These are phyloP conservation scores for Annulohypoxylon bovei DNA, from an alignment of 495 filamentous ascomycete species.

Conservation along the genomic window DNA sequence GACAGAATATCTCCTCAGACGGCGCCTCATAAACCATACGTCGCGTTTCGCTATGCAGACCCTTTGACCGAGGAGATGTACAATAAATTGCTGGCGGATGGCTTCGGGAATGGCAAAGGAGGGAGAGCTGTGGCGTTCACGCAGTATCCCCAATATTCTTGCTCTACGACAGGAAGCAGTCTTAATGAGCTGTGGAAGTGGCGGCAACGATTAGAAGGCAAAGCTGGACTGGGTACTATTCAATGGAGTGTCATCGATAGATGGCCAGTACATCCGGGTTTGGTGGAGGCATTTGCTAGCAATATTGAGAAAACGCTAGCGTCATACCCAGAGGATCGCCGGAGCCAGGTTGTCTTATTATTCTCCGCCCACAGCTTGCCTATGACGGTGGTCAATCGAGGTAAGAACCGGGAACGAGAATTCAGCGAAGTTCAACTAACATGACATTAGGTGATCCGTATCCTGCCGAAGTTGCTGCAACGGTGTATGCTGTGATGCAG, in stretches of 20 bases:
- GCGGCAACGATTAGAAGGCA: slow-evolving; percentile 87
- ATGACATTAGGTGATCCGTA: slow-evolving; percentile 81
- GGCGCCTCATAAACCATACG: slow-evolving; percentile 97
- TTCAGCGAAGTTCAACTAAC: slow-evolving; percentile 37
- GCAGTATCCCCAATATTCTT: slow-evolving; percentile 99
- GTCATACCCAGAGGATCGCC: slow-evolving; percentile 81
- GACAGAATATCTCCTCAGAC: slow-evolving; percentile 90
- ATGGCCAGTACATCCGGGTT: slow-evolving; percentile 90
- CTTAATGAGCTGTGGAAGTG: slow-evolving; percentile 98
- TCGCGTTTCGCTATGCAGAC: slow-evolving; percentile 96
- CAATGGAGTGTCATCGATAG: slow-evolving; percentile 98
- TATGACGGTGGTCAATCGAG: slow-evolving; percentile 95
- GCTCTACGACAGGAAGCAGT: slow-evolving; percentile 95
- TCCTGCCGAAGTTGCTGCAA: slow-evolving; percentile 96
- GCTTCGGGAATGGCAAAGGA: slow-evolving; percentile 85
- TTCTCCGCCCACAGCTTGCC: slow-evolving; percentile 97
- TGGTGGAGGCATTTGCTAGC: slow-evolving; percentile 89
- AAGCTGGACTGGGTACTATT: slow-evolving; percentile 73
- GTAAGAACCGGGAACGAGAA: slow-evolving; percentile 51
- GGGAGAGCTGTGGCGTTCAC: slow-evolving; percentile 96
- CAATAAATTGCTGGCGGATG: slow-evolving; percentile 79
- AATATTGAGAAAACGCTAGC: slow-evolving; percentile 86
- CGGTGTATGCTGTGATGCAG: slow-evolving; percentile 95
- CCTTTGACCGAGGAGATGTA: slow-evolving; percentile 97
- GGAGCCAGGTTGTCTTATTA: slow-evolving; percentile 82